Base-by-base conservation (phyloP, 441 rosid species). In the Eruca vesicaria region DNA sequence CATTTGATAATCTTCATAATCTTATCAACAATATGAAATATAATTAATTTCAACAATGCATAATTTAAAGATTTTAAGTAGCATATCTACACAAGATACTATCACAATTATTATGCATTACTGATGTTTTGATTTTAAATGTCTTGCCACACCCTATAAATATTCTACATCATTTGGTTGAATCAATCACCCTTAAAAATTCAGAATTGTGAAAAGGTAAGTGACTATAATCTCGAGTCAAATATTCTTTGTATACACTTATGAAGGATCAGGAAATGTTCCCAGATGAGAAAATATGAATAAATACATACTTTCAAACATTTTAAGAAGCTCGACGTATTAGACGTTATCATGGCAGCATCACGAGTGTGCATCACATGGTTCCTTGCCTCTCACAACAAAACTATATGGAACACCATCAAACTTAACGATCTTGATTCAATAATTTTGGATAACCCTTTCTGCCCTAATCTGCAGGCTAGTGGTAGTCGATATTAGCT, bases 361-460 rank as follows among this genome's bases (percentile, higher is more conserved):
- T 67, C 71, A 67, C 32, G 62, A 67, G 71, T 67, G 50, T 67
- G 71, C 48, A 53, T 52, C 19, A 8, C 14, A 32, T 53, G 71
- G 71, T 67, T 67, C 71, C 71, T 67, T 67, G 71, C 71, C n/a
- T 12, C 71, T 12, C 71, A 67, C 61, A 33, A 52, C 32, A 67
- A 14, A 53, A 19, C 62, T 32, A 7, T 67, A 53, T 67, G 71
- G 62, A 53, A 20, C 48, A 48, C 20, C 20, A 48, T 48, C 20
- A 48, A 48, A 15, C 20, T 48, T 20, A 48, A 48, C 20, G 53
- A 15, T 48, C 19, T 15, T 48, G 53, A 48, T 48, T 48, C 53
- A 15, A 15, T 15, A 16, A 48, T 7, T 15, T 14, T 14, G 50
- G 53, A 43, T n/a, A 43, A 43, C 50, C 50, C 50, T 6, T 43